Percentiles rank a stretch among this genome's conserved stretches.
Evolutionary conservation across 257 asterid species (phyloP).

Genomic region (Gentiana straminea): DNA sequence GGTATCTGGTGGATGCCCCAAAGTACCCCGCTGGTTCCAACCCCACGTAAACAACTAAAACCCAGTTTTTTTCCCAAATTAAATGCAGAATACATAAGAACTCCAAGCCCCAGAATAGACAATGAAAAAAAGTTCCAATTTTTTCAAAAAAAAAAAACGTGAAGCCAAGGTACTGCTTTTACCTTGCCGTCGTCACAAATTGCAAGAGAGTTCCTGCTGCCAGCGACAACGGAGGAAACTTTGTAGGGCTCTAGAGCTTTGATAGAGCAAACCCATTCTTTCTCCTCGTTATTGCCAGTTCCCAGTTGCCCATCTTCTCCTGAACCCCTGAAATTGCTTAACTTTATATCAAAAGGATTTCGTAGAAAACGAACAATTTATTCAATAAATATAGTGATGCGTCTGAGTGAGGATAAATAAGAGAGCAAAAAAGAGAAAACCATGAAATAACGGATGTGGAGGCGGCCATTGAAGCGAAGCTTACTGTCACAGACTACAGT

Average conservation of each 20-base stretch:
- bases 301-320: conserved; percentile 99
- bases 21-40: conserved; percentile 96
- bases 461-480: conserved; percentile 39
- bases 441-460: conserved; percentile 76
- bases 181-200: conserved; percentile 95
- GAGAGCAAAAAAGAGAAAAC: conserved; percentile 30
- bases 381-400: too few relatives aligned
- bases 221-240: conserved; percentile 73
- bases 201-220: conserved; percentile 95
- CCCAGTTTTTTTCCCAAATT: background rate
- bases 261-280: conserved; percentile 68
- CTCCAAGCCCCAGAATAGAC: background rate
- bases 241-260: conserved; percentile 41
- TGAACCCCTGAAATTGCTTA: conserved; percentile 63
- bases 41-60: conserved; percentile 94
- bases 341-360: conserved; percentile 2
- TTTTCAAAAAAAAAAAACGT: background rate
- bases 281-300: conserved; percentile 73
- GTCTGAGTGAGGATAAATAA: background rate
- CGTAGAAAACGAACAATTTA: too few relatives aligned
- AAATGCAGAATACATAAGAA: background rate
- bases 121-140: background rate
- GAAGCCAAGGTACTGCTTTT: background rate
- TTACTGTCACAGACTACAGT: background rate
- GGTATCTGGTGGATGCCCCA: conserved; percentile 87